phyloP scores from a whole-genome alignment of 2,329 filamentous ascomycete genomes.

The Epichloe scottii region DNA sequence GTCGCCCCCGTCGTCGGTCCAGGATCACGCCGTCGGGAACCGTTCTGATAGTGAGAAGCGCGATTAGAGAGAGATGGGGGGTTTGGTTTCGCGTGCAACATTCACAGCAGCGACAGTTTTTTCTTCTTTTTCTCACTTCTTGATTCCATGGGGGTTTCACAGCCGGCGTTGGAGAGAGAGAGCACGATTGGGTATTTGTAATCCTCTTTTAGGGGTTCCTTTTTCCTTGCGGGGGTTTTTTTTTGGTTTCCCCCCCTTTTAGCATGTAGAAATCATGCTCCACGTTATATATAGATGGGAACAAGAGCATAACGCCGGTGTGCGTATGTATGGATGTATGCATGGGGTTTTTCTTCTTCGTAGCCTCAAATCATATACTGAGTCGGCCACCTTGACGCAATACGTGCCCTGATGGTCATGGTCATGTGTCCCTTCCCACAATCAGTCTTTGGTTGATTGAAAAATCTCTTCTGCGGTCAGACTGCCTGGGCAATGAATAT shows the following conservation, averaged over 20 bases:
- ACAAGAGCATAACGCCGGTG: background rate
- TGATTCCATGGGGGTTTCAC: background rate
- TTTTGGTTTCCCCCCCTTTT: background rate
- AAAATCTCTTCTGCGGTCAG: too few relatives aligned
- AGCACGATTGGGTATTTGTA: background rate
- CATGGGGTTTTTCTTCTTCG: too few relatives aligned
- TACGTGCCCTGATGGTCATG: background rate
- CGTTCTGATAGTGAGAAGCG: constrained; percentile 3
- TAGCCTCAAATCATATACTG: background rate
- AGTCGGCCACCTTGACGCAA: background rate
- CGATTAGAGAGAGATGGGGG: background rate
- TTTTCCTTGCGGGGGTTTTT: background rate
- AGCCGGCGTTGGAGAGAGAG: constrained; percentile 9
- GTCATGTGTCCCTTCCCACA: too few relatives aligned
- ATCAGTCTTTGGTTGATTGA: too few relatives aligned
- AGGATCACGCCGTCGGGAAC: constrained; percentile 3
- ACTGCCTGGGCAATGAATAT: too few relatives aligned
- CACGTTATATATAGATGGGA: background rate
- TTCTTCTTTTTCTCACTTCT: background rate
- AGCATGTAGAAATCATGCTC: background rate
- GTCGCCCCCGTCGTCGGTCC: constrained; percentile 7
- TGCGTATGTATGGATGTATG: too few relatives aligned
- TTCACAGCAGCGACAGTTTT: background rate
- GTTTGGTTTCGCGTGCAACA: background rate
- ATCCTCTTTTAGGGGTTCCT: background rate